Evolutionary conservation across 805 yeast genomes (phyloP).

Genomic region (Spathaspora passalidarum): DNA sequence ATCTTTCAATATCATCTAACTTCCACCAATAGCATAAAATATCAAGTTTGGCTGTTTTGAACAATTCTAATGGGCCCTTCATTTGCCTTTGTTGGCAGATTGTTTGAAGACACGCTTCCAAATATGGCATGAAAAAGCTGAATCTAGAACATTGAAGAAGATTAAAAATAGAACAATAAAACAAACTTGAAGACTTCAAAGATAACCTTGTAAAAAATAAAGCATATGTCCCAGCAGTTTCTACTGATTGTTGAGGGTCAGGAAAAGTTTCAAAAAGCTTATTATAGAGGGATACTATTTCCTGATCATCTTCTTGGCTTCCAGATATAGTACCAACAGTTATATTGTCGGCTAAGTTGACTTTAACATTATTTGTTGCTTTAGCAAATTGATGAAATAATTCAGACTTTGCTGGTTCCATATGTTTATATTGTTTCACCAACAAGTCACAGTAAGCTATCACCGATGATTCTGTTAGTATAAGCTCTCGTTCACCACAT

Average conservation of each 20-base stretch:
- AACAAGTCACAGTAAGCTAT: slow-evolving; percentile 28
- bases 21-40: slow-evolving; percentile 45
- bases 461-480: slow-evolving; percentile 36
- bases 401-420: slow-evolving; percentile 4
- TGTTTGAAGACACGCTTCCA: slow-evolving; percentile 20
- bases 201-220: slow-evolving; percentile 32
- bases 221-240: slow-evolving; percentile 36
- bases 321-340: slow-evolving; percentile 6
- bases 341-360: slow-evolving; percentile 13
- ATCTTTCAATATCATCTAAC: slow-evolving; percentile 26
- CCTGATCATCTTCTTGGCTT: slow-evolving; percentile 1
- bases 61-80: slow-evolving; percentile 17
- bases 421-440: slow-evolving; percentile 12
- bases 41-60: slow-evolving; percentile 27
- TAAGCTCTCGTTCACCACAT: slow-evolving; percentile 37
- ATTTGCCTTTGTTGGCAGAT: slow-evolving; percentile 18
- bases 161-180: slow-evolving; percentile 36
- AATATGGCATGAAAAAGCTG: slow-evolving; percentile 25
- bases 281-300: slow-evolving; percentile 19
- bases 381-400: slow-evolving; percentile 6
- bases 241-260: slow-evolving; percentile 37
- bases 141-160: slow-evolving; percentile 39
- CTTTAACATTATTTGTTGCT: slow-evolving; percentile 17
- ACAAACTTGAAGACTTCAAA: slow-evolving; percentile 23
- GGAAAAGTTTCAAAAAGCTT: slow-evolving; percentile 24